phyloP scores from a whole-genome alignment of 768 basidiomycete genomes.

The Gyrodon lividus region DNA sequence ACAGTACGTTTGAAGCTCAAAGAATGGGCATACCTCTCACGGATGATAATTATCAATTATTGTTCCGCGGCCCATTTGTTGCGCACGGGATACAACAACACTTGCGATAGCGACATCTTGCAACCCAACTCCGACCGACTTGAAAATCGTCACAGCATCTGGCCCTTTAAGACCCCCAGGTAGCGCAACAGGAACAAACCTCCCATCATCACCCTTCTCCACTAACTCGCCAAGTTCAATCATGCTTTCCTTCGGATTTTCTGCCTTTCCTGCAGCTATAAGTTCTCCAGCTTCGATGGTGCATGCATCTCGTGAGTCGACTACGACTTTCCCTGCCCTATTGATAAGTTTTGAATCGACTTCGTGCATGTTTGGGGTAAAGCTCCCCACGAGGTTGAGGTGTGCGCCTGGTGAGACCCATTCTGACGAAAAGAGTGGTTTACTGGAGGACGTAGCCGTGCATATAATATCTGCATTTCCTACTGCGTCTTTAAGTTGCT shows the following conservation, averaged over 20 bases:
- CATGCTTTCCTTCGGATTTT: conserved; percentile 38
- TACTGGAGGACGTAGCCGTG: conserved; percentile 68
- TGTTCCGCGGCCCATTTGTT: conserved; percentile 51
- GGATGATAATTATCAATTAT: conserved; percentile 45
- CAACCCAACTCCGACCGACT: conserved; percentile 84
- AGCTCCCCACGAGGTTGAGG: conserved; percentile 78
- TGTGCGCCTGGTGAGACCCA: conserved; percentile 66
- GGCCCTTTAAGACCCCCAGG: conserved; percentile 14
- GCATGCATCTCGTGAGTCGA: conserved; percentile 75
- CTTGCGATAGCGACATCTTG: conserved; percentile 84
- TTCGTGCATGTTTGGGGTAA: conserved; percentile 79
- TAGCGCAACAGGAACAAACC: conserved; percentile 9
- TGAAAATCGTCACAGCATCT: conserved; percentile 75
- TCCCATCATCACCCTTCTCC: conserved; percentile 5
- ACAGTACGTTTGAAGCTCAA: neutral
- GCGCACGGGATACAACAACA: conserved; percentile 63
- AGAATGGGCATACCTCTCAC: conserved; percentile 1
- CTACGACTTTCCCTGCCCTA: conserved; percentile 58
- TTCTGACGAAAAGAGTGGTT: conserved; percentile 65
- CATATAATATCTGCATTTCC: conserved; percentile 51
- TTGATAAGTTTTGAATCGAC: conserved; percentile 57
- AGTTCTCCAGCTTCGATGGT: conserved; percentile 81
- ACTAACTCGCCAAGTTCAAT: conserved; percentile 73
- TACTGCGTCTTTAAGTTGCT: conserved; percentile 12
- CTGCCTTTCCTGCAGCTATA: conserved; percentile 47